Percentiles rank a stretch among this genome's conserved stretches.
These are phyloP conservation scores for Mrakia hoshinonis DNA, from an alignment of 768 basidiomycete species.

Conservation along the genomic window DNA sequence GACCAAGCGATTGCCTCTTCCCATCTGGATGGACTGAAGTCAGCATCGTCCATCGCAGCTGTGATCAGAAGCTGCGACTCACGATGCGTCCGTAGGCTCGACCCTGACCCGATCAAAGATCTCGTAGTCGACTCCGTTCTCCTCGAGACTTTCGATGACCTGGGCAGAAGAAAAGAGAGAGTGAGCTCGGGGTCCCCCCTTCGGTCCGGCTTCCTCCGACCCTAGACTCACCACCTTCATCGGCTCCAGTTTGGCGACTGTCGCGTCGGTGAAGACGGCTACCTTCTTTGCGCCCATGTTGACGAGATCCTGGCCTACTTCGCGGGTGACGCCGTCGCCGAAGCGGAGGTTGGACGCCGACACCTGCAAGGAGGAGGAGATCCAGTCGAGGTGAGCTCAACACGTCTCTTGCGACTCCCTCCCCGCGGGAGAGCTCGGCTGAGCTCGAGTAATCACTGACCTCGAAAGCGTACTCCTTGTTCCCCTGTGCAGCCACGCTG, in stretches of 20 bases:
- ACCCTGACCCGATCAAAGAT: slow-evolving; percentile 72
- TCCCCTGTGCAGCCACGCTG: slow-evolving; percentile 32
- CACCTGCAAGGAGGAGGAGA: slow-evolving; percentile 31
- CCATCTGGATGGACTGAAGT: slow-evolving; percentile 51
- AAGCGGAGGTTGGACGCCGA: slow-evolving; percentile 39
- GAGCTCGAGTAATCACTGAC: slow-evolving; percentile 30
- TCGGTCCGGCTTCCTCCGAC: not conserved
- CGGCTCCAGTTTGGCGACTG: slow-evolving; percentile 67
- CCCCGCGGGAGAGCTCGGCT: not conserved
- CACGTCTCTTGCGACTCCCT: not conserved
- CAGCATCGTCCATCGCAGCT: not conserved
- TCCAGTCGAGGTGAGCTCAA: not conserved
- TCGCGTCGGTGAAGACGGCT: slow-evolving; percentile 86
- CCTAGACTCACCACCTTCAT: slow-evolving; percentile 64
- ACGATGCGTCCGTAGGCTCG: slow-evolving; percentile 73
- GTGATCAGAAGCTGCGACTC: slow-evolving; percentile 27
- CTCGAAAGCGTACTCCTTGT: slow-evolving; percentile 40
- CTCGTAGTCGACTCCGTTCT: slow-evolving; percentile 67
- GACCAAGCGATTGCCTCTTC: slow-evolving; percentile 81
- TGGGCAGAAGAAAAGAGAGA: slow-evolving; percentile 36
- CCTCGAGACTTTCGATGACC: slow-evolving; percentile 71
- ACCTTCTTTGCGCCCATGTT: slow-evolving; percentile 50
- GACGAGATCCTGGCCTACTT: slow-evolving; percentile 38
- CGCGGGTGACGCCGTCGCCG: slow-evolving; percentile 37
- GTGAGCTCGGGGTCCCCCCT: not conserved